phyloP scores from a whole-genome alignment of 2,329 filamentous ascomycete species.

The Periconia sp. region DNA sequence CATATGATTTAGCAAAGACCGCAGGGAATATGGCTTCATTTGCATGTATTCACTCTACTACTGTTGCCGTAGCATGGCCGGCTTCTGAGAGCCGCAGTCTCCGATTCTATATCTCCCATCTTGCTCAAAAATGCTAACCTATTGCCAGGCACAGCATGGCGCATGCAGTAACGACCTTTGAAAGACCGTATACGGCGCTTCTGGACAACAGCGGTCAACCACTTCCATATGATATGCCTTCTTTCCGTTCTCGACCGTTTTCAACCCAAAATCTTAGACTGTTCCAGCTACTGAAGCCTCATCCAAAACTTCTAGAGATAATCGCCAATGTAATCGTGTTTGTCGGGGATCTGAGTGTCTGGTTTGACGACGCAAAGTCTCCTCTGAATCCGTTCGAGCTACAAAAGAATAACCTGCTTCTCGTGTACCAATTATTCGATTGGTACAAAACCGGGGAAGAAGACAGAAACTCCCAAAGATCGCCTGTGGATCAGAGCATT shows the following conservation, averaged over 20 bases:
- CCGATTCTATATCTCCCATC: no score
- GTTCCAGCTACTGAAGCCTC: slow-evolving; percentile 21
- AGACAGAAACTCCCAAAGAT: not conserved
- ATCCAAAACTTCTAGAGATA: slow-evolving; percentile 19
- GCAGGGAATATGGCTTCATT: no score
- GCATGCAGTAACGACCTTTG: slow-evolving; percentile 32
- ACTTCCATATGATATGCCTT: slow-evolving; percentile 23
- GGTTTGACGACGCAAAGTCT: slow-evolving; percentile 17
- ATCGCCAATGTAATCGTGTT: slow-evolving; percentile 20
- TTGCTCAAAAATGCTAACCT: slow-evolving; percentile 6
- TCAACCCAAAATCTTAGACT: slow-evolving; percentile 17
- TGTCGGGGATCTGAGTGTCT: slow-evolving; percentile 21
- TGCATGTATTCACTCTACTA: no score
- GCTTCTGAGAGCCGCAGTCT: no score
- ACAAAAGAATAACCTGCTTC: slow-evolving; percentile 31
- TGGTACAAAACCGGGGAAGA: slow-evolving; percentile 27
- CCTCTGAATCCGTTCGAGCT: slow-evolving; percentile 30
- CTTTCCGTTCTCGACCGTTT: slow-evolving; percentile 14
- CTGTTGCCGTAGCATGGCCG: no score
- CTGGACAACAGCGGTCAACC: slow-evolving; percentile 17
- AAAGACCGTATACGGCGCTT: slow-evolving; percentile 30
- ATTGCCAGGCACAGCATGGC: slow-evolving; percentile 34
- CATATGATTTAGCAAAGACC: not conserved
- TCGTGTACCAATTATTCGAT: slow-evolving; percentile 29
- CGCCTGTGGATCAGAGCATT: slow-evolving; percentile 24